These are phyloP conservation scores for Neurospora sp. DNA, from an alignment of 495 filamentous ascomycete genomes.

Conservation along the genomic window DNA sequence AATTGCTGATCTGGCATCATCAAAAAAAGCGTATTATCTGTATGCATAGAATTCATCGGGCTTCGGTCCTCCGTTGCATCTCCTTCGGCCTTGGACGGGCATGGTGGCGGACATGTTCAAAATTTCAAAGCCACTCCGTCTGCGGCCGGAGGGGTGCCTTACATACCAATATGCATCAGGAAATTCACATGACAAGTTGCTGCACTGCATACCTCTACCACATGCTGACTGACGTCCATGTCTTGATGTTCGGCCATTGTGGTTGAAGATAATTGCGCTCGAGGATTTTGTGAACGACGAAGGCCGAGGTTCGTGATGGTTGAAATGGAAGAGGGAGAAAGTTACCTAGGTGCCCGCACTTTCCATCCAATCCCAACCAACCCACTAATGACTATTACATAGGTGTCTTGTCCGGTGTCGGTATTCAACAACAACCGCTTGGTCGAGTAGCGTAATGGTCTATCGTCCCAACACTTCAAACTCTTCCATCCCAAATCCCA, in stretches of 20 bases:
- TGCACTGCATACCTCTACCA: neutral
- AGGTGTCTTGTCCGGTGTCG: neutral
- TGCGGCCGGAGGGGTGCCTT: neutral
- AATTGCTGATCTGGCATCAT: neutral
- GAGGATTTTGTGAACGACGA: neutral
- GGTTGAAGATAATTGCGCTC: neutral
- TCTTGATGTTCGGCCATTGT: neutral
- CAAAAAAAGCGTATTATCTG: neutral
- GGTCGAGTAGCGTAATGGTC: neutral
- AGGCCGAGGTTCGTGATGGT: neutral
- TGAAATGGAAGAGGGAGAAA: neutral
- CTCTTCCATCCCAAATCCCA: neutral
- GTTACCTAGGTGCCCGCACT: neutral
- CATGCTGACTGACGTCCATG: neutral
- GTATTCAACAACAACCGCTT: neutral
- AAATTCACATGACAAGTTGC: neutral
- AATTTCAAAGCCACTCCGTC: neutral
- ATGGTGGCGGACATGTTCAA: neutral
- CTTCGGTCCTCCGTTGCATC: neutral
- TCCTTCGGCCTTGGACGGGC: neutral
- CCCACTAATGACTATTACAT: neutral
- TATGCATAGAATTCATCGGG: neutral
- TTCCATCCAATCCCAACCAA: neutral
- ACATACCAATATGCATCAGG: neutral
- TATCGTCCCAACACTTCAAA: neutral